Percentiles rank a stretch among this genome's conserved stretches.
These are phyloP conservation scores for Rugonectria rugulosa DNA, from an alignment of 2,329 filamentous ascomycete species.

Conservation along the genomic window DNA sequence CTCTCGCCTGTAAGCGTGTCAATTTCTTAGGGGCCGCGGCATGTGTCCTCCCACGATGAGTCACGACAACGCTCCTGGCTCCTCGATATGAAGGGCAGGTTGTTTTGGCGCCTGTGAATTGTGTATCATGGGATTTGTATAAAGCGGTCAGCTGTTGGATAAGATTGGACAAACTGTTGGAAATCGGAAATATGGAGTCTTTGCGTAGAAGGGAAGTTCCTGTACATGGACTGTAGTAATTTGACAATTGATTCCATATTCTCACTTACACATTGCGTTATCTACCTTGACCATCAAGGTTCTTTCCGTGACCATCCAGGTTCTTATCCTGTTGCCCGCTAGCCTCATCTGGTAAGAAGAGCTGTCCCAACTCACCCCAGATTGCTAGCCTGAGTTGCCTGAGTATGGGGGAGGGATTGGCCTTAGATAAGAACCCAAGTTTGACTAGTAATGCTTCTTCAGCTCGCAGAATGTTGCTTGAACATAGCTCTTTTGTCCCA, in stretches of 20 bases:
- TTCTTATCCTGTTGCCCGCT: constrained; percentile 2
- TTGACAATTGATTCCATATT: constrained; percentile 42
- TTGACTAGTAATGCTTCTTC: no score
- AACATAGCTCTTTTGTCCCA: no score
- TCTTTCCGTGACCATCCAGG: constrained; percentile 9
- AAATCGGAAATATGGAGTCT: constrained; percentile 48
- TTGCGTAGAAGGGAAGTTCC: constrained; percentile 52
- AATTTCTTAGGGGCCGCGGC: constrained; percentile 30
- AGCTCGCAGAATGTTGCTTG: no score
- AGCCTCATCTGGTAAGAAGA: constrained; percentile 1
- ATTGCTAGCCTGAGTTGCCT: no score
- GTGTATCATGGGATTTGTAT: constrained; percentile 40
- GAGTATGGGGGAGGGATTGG: no score
- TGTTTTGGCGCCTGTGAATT: constrained; percentile 33
- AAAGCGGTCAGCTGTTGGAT: constrained; percentile 33
- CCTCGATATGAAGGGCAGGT: constrained; percentile 26
- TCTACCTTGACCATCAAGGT: constrained; percentile 22
- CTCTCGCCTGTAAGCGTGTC: constrained; percentile 65
- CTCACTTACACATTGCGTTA: constrained; percentile 12
- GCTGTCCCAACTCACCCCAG: not conserved
- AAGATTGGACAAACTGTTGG: constrained; percentile 45
- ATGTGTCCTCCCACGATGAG: constrained; percentile 34
- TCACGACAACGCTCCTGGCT: constrained; percentile 25
- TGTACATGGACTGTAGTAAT: constrained; percentile 51
- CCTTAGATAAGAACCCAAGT: no score